A percentile compares a stretch with the other conserved stretches of the same genome.
These are phyloP conservation scores for Septoria petroselini DNA, from an alignment of 2,329 filamentous ascomycete genomes.

Conservation along the genomic window DNA sequence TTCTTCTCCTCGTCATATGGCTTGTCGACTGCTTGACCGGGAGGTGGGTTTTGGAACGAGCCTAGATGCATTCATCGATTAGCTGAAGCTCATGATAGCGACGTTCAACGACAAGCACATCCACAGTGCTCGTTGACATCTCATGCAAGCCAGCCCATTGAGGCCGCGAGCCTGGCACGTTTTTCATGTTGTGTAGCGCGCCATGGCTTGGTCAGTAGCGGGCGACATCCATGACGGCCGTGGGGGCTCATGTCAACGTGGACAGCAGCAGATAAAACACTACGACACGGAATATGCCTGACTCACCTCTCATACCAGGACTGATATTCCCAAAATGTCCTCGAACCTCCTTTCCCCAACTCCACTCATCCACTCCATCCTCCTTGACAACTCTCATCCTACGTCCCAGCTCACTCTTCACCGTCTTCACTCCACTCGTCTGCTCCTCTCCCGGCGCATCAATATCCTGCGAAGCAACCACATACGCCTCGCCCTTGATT, in stretches of 20 bases:
- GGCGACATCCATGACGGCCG: background rate
- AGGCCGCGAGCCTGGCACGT: background rate
- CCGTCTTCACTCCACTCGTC: conserved; percentile 55
- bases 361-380: conserved; percentile 58
- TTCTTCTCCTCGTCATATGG: conserved; percentile 46
- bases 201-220: conserved; percentile 1
- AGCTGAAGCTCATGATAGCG: background rate
- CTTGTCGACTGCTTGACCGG: conserved; percentile 46
- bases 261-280: background rate
- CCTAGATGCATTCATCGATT: conserved; percentile 39
- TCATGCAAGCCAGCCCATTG: conserved; percentile 7
- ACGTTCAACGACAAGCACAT: conserved; percentile 13
- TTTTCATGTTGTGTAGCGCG: background rate
- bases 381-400: conserved; percentile 60
- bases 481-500: conserved; percentile 69
- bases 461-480: conserved; percentile 66
- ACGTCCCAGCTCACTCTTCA: conserved; percentile 58
- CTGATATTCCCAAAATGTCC: conserved; percentile 87
- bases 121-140: background rate
- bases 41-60: conserved; percentile 61
- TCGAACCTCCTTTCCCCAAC: conserved; percentile 74
- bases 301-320: conserved; percentile 69
- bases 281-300: background rate
- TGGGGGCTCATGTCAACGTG: too few relatives aligned
- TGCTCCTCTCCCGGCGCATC: conserved; percentile 49